These are phyloP conservation scores for Solanum peruvianum DNA, from an alignment of 257 asterid species.

Conservation along the genomic window DNA sequence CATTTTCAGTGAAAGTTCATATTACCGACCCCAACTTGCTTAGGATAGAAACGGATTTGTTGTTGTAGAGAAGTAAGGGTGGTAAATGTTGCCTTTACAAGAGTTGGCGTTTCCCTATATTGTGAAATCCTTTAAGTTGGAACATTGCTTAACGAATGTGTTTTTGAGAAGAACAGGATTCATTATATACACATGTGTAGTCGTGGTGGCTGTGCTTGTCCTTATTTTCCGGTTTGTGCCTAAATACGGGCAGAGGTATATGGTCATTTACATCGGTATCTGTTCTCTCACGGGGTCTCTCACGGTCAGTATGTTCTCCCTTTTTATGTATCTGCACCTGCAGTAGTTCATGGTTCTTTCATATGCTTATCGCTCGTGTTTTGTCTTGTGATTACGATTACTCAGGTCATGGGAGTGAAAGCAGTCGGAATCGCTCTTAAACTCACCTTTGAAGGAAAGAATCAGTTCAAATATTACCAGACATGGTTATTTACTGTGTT, in stretches of 20 bases:
- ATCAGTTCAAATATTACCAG: constrained; percentile 50
- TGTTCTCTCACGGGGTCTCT: constrained; percentile 85
- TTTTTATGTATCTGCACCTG: neutral
- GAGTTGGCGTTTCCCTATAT: neutral
- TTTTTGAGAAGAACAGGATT: constrained; percentile 39
- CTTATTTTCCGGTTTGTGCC: constrained; percentile 54
- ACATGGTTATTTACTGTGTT: constrained; percentile 56
- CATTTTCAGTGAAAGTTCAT: neutral
- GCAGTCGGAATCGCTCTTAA: constrained; percentile 67
- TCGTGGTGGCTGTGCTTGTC: constrained; percentile 23
- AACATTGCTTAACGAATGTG: neutral
- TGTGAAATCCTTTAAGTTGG: neutral
- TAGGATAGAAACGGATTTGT: neutral
- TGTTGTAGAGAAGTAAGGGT: neutral
- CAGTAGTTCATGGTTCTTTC: neutral
- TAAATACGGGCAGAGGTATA: constrained; percentile 54
- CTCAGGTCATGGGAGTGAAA: constrained; percentile 66
- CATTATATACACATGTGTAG: constrained; percentile 33
- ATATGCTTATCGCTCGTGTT: neutral
- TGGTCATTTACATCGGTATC: constrained; percentile 77
- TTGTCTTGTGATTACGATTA: neutral
- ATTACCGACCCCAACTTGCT: neutral
- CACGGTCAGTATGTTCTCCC: constrained; percentile 35
- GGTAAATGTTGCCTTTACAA: neutral
- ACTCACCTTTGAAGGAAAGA: constrained; percentile 43